phyloP scores from a whole-genome alignment of 2,329 filamentous ascomycete genomes.

The Hyphodiscus sp. region DNA sequence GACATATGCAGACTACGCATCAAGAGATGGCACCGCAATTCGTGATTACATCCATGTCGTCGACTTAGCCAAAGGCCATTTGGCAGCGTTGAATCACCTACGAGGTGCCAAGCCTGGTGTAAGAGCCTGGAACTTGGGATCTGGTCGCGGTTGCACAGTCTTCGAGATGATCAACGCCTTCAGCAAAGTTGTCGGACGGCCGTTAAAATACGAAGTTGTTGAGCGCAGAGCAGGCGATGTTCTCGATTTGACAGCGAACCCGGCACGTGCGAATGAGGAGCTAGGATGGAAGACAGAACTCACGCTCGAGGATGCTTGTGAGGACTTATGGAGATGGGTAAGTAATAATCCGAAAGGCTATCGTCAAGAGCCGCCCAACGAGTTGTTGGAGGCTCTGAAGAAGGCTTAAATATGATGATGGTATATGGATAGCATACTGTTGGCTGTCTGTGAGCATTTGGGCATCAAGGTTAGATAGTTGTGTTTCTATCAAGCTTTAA shows the following conservation, averaged over 20 bases:
- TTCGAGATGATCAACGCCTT: slow-evolving; percentile 98
- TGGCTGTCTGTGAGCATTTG: neutral
- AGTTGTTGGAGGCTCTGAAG: slow-evolving; percentile 61
- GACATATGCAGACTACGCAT: slow-evolving; percentile 70
- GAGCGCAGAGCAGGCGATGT: slow-evolving; percentile 82
- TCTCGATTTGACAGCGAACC: slow-evolving; percentile 89
- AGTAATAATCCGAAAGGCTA: slow-evolving; percentile 95
- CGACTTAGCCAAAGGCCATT: slow-evolving; percentile 79
- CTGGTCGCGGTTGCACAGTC: slow-evolving; percentile 89
- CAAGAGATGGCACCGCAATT: slow-evolving; percentile 86
- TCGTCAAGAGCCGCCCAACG: slow-evolving; percentile 79
- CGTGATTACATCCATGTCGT: slow-evolving; percentile 98
- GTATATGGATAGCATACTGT: neutral
- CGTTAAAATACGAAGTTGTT: slow-evolving; percentile 81
- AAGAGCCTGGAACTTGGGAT: slow-evolving; percentile 94
- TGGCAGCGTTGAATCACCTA: slow-evolving; percentile 86
- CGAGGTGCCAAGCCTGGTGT: slow-evolving; percentile 79
- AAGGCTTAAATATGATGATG: neutral
- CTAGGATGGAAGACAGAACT: slow-evolving; percentile 87
- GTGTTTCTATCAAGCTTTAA: neutral
- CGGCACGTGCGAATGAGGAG: slow-evolving; percentile 78
- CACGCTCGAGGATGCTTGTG: slow-evolving; percentile 87
- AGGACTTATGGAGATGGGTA: slow-evolving; percentile 95
- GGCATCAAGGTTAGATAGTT: neutral
- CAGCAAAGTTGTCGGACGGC: slow-evolving; percentile 74